phyloP scores from a whole-genome alignment of 768 basidiomycete genomes.

The Phlegmacium glaucopus region DNA sequence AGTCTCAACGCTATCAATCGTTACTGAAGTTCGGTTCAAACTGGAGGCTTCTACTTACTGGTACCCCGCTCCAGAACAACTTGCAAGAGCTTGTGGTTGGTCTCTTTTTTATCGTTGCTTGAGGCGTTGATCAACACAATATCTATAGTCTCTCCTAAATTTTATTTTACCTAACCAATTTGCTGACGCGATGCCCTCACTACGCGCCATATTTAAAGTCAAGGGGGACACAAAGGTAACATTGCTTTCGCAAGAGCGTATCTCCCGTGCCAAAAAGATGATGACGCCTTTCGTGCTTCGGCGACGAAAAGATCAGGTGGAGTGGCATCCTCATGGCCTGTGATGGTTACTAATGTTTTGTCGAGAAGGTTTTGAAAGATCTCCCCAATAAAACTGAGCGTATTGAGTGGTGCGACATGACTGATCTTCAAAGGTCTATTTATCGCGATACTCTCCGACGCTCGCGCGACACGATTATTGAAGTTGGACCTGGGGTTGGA shows the following conservation, averaged over 20 bases:
- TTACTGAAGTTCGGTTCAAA: conserved; percentile 79
- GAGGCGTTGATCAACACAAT: conserved; percentile 3
- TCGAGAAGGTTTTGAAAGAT: conserved; percentile 77
- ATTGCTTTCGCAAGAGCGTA: conserved; percentile 87
- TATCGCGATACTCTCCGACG: conserved; percentile 85
- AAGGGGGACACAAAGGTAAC: conserved; percentile 90
- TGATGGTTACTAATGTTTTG: neutral
- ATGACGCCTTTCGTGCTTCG: conserved; percentile 98
- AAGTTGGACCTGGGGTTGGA: conserved; percentile 30
- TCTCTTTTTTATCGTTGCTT: conserved; percentile 10
- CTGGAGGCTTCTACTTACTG: conserved; percentile 92
- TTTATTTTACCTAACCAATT: conserved; percentile 96
- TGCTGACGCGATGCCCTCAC: conserved; percentile 65
- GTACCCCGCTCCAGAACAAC: conserved; percentile 93
- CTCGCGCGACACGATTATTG: conserved; percentile 76
- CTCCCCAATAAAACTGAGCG: conserved; percentile 91
- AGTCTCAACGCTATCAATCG: conserved; percentile 93
- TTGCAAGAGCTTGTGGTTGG: conserved; percentile 85
- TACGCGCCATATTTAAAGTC: conserved; percentile 96
- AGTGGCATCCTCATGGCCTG: conserved; percentile 7
- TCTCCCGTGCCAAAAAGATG: conserved; percentile 96
- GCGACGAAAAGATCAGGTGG: conserved; percentile 93
- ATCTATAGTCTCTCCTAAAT: conserved; percentile 84
- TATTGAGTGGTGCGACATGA: conserved; percentile 96
- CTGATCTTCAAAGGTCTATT: conserved; percentile 71